Evolutionary conservation across 768 basidiomycete genomes (phyloP).

Genomic region (Boletus patriciae): DNA sequence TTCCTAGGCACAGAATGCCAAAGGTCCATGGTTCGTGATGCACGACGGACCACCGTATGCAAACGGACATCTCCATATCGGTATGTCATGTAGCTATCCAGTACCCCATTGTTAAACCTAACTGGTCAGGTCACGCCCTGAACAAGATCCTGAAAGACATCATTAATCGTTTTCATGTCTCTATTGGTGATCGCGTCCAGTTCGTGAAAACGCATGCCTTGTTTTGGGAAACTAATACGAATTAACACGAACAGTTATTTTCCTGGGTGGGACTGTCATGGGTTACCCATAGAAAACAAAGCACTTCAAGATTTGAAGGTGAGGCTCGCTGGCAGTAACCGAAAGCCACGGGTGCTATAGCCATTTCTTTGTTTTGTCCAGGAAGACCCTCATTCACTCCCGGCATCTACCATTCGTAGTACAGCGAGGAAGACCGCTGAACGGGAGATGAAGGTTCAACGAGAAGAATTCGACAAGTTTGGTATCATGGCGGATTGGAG

Average conservation of each 20-base stretch:
- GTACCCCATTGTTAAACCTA: background rate
- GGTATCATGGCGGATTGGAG: conserved; percentile 94
- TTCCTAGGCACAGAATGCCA: conserved; percentile 60
- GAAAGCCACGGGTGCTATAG: background rate
- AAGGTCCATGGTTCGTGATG: conserved; percentile 74
- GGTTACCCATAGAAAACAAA: conserved; percentile 95
- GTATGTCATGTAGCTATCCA: conserved; percentile 40
- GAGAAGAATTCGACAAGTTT: conserved; percentile 73
- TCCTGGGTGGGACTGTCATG: conserved; percentile 98
- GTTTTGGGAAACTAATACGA: background rate
- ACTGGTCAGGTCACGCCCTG: conserved; percentile 76
- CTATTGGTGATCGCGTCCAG: conserved; percentile 78
- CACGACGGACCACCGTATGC: conserved; percentile 98
- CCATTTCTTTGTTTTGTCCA: conserved; percentile 23
- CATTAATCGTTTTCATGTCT: conserved; percentile 85
- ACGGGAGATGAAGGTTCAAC: conserved; percentile 73
- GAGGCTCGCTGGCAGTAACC: conserved; percentile 16
- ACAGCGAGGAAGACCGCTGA: conserved; percentile 73
- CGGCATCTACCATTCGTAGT: conserved; percentile 60
- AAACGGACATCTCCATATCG: conserved; percentile 94
- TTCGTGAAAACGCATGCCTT: conserved; percentile 39
- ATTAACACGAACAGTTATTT: conserved; percentile 61
- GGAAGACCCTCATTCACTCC: conserved; percentile 57
- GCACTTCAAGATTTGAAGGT: conserved; percentile 77
- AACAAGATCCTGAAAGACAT: conserved; percentile 98